Base-by-base conservation (phyloP, 768 basidiomycete genomes). In the Rubroboletus satanas region DNA sequence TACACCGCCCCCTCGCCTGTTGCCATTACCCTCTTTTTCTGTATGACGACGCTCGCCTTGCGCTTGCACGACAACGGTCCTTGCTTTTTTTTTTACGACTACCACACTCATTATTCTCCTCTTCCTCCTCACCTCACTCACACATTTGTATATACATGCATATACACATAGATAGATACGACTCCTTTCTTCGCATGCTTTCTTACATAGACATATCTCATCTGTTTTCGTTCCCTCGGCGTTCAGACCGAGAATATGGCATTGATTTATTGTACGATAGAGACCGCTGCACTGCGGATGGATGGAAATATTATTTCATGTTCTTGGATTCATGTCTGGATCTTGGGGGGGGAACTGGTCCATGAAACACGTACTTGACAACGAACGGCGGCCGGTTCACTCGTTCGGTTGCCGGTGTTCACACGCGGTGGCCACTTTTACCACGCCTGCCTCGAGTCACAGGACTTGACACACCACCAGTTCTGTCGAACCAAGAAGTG, bases 181-280 rank as follows among this genome's bases (percentile, higher is more conserved):
- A 32, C 37, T 42, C 53, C 17, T 39, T 55, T 63, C 56, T 33
- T 57, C 55, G 66, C 66, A 68, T 63, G 62, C 62, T 55, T 52
- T 18, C 21, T 67, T 55, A 51, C 70, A 67, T 69, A 70, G 70
- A 71, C 54, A 52, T 33, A 52, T 48, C 58, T 14, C 66, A 53
- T 54, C 51, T 55, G n/a, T 49, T 52, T 45, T 52, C 26, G 39
- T 41, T 39, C 38, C 26, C 56, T 60, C 54, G 52, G 58, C n/a
- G 28, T 43, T 45, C 48, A 44, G 21, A 18, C 51, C 56, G 69
- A 66, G 57, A 66, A 58, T 67, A 60, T 68, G 57, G 69, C 69
- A 71, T 69, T 68, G 67, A 68, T 59, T 71, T 68, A 71, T 70
- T 69, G 68, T 69, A 69, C 68, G 62, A 66, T 69, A 69, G 63